Percentiles rank a stretch among this genome's conserved stretches.
Evolutionary conservation across 305 asterid genomes (phyloP).

Genomic region (Fraxinus floribunda): DNA sequence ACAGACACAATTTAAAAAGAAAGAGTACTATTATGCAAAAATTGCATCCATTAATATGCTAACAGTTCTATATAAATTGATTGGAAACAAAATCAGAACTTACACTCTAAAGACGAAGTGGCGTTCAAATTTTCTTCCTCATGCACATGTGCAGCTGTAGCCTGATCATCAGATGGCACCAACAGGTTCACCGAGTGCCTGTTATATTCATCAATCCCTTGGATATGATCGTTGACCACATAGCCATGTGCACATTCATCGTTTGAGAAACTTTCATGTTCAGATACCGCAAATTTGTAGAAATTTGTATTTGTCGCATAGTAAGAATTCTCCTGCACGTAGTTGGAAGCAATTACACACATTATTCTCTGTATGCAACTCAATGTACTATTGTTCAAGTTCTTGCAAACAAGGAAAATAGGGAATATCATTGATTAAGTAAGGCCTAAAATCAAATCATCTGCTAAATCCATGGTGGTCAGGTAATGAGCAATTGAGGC

Average conservation of each 20-base stretch:
- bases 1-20: background rate
- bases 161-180: slow-evolving; percentile 38
- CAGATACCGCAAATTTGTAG: slow-evolving; percentile 69
- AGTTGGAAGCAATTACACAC: slow-evolving; percentile 24
- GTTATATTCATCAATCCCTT: slow-evolving; percentile 40
- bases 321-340: slow-evolving; percentile 65
- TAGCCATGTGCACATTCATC: slow-evolving; percentile 59
- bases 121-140: slow-evolving; percentile 45
- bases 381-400: background rate
- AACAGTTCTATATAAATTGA: background rate
- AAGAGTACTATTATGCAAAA: background rate
- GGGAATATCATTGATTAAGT: background rate
- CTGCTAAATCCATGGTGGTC: background rate
- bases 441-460: background rate
- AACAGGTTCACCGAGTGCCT: slow-evolving; percentile 46
- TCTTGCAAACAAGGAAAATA: background rate
- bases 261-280: slow-evolving; percentile 62
- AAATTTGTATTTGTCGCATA: slow-evolving; percentile 54
- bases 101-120: slow-evolving; percentile 58
- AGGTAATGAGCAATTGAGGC: background rate
- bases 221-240: slow-evolving; percentile 45
- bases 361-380: background rate
- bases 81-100: slow-evolving; percentile 29
- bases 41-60: background rate
- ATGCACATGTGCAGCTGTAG: slow-evolving; percentile 38